These are phyloP conservation scores for Russula lepida DNA, from an alignment of 768 basidiomycete genomes.

Conservation along the genomic window DNA sequence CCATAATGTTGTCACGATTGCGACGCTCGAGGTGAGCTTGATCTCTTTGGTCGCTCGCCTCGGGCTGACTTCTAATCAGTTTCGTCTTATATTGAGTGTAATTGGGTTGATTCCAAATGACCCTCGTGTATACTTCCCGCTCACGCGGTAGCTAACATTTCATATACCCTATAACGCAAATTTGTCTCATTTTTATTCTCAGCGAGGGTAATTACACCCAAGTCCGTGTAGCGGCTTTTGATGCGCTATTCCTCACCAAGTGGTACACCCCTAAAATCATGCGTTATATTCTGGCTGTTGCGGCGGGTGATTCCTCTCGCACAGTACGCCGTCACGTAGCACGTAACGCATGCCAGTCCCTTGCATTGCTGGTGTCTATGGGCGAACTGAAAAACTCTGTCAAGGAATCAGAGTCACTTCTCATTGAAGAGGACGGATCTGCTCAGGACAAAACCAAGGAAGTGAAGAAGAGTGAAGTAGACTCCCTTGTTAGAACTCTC, in stretches of 20 bases:
- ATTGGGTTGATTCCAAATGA: constrained; percentile 75
- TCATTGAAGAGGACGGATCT: constrained; percentile 83
- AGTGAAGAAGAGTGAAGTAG: constrained; percentile 72
- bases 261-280: constrained; percentile 81
- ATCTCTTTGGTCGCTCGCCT: background rate
- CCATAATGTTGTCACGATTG: constrained; percentile 88
- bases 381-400: constrained; percentile 76
- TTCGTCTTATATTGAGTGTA: constrained; percentile 67
- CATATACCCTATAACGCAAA: background rate
- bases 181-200: constrained; percentile 2
- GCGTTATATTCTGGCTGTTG: constrained; percentile 80
- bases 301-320: constrained; percentile 79
- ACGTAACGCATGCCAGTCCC: constrained; percentile 73
- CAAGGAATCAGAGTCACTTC: constrained; percentile 67
- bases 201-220: constrained; percentile 93
- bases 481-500: constrained; percentile 77
- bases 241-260: constrained; percentile 83
- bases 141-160: constrained; percentile 61
- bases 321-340: constrained; percentile 82
- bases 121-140: constrained; percentile 69
- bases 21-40: constrained; percentile 68
- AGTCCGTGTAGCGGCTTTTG: constrained; percentile 89
- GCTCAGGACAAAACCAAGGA: constrained; percentile 59
- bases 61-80: constrained; percentile 37
- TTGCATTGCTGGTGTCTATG: constrained; percentile 79